Percentiles rank a stretch among this genome's conserved stretches.
Conservation (phyloP, 345 rosid species). For the Populus simonii region DNA sequence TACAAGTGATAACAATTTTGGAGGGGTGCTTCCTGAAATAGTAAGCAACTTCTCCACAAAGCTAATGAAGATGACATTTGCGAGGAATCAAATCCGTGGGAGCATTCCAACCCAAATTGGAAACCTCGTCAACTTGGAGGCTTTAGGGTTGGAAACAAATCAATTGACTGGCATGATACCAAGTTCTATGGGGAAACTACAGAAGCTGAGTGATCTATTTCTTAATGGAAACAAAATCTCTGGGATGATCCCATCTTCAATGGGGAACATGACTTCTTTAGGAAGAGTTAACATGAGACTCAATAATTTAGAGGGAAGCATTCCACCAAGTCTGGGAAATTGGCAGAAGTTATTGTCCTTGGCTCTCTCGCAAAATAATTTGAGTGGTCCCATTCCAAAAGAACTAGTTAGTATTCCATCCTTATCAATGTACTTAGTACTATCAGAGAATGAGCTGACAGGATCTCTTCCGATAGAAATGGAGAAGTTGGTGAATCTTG, state of each 20-base stretch:
- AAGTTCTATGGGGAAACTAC: not conserved
- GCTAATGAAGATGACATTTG: not conserved
- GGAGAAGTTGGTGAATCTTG: no score
- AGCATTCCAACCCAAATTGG: slow-evolving; percentile 7
- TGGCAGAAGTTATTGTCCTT: not conserved
- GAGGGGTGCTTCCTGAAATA: not conserved
- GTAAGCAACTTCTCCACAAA: slow-evolving; percentile 14
- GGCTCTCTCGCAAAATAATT: not conserved
- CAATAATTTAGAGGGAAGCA: not conserved
- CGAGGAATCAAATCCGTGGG: slow-evolving; percentile 7
- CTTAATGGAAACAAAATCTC: not conserved
- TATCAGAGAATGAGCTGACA: no score
- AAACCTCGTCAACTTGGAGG: not conserved
- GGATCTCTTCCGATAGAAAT: no score
- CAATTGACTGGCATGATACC: slow-evolving; percentile 10
- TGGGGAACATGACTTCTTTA: not conserved
- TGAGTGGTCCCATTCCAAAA: no score
- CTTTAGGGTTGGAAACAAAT: not conserved
- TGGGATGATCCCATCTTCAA: not conserved
- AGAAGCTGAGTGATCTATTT: not conserved
- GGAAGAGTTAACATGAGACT: not conserved
- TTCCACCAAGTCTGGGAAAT: not conserved
- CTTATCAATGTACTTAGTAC: not conserved
- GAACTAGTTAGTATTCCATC: not conserved
- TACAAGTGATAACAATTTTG: not conserved